Evolutionary conservation across 208 protist genomes (phyloP).

Genomic region (Acanthamoeba rhysodes): DNA sequence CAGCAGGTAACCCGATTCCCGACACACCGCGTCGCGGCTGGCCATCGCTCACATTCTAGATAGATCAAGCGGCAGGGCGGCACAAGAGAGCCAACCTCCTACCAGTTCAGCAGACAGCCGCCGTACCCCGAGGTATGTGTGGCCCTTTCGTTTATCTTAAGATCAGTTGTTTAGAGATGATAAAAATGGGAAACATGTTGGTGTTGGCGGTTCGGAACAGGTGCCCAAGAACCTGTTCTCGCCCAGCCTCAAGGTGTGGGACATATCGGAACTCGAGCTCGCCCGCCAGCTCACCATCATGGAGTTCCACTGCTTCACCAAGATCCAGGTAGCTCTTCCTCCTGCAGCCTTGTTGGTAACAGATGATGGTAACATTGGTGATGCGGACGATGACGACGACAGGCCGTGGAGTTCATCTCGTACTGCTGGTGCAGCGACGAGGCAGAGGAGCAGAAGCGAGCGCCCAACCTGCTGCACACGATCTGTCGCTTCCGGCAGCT

Average conservation of each 20-base stretch:
- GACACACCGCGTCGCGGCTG: no score
- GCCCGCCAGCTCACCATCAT: conserved; percentile 68
- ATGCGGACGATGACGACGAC: not conserved
- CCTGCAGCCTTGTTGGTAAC: not conserved
- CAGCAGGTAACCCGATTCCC: conserved; percentile 42
- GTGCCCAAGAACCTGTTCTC: conserved; percentile 72
- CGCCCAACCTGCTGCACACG: conserved; percentile 23
- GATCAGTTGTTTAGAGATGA: no score
- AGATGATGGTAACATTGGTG: not conserved
- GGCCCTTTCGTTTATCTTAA: no score
- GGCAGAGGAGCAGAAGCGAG: not conserved
- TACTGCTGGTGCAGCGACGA: conserved; percentile 30
- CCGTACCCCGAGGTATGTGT: conserved; percentile 27
- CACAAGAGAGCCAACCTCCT: not conserved
- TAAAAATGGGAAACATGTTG: no score
- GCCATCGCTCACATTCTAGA: not conserved
- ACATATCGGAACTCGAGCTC: conserved; percentile 38
- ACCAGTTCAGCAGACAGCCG: conserved; percentile 44
- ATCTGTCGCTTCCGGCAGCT: conserved; percentile 5
- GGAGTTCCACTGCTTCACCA: conserved; percentile 55
- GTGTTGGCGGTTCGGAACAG: not conserved
- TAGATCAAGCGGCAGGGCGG: not conserved
- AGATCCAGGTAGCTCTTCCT: not conserved
- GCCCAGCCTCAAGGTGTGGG: conserved; percentile 40
- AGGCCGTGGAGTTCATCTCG: conserved; percentile 28